phyloP scores from a whole-genome alignment of 1,139 yeast genomes.

The Scheffersomyces cryptocercus region DNA sequence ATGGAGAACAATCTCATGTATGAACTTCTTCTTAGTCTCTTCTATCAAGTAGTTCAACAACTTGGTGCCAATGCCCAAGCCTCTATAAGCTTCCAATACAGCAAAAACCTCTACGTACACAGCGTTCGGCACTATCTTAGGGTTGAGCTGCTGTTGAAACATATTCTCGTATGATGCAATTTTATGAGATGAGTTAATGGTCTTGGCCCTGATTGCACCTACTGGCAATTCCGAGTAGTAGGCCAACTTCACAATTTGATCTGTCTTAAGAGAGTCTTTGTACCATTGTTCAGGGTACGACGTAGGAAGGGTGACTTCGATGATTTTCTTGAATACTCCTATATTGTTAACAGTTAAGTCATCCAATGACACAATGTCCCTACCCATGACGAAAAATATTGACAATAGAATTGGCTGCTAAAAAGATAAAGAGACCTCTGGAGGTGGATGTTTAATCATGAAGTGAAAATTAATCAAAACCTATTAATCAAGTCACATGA shows the following conservation, averaged over 20 bases:
- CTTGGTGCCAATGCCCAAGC: slow-evolving; percentile 61
- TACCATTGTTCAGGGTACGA: slow-evolving; percentile 49
- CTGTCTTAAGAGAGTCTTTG: slow-evolving; percentile 34
- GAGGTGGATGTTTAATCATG: too few relatives aligned
- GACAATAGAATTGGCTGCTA: too few relatives aligned
- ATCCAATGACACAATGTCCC: slow-evolving; percentile 51
- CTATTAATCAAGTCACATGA: too few relatives aligned
- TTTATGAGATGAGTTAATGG: slow-evolving; percentile 33
- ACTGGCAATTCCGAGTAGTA: slow-evolving; percentile 69
- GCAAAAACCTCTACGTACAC: slow-evolving; percentile 68
- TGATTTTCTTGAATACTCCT: slow-evolving; percentile 53
- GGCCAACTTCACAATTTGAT: slow-evolving; percentile 44
- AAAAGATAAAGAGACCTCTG: too few relatives aligned
- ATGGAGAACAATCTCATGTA: slow-evolving; percentile 61
- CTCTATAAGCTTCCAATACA: slow-evolving; percentile 61
- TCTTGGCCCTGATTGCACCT: slow-evolving; percentile 63
- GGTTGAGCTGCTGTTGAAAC: slow-evolving; percentile 21
- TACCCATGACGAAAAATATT: slow-evolving; percentile 16
- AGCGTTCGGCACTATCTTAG: slow-evolving; percentile 47
- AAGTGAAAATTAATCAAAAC: too few relatives aligned
- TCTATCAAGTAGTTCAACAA: slow-evolving; percentile 57
- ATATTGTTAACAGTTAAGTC: slow-evolving; percentile 56
- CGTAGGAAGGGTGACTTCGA: slow-evolving; percentile 43
- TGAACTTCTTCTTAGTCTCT: slow-evolving; percentile 51
- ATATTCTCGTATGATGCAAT: slow-evolving; percentile 24